These are phyloP conservation scores for Jacaranda copaia DNA, from an alignment of 257 asterid genomes.

Conservation along the genomic window DNA sequence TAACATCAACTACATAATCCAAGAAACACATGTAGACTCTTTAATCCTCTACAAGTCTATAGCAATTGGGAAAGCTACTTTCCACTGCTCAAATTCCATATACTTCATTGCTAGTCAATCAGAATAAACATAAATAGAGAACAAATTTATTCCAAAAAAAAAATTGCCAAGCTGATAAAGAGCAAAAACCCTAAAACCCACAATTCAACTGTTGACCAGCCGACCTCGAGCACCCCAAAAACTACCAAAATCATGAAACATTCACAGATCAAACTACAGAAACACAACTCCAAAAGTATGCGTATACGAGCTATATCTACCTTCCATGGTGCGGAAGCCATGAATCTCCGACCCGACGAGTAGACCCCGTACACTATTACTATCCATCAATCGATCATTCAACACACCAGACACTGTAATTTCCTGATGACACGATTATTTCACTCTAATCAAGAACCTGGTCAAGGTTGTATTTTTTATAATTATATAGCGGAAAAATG, in stretches of 20 bases:
- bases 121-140: not conserved
- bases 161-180: not conserved
- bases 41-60: conserved; percentile 21
- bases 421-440: not conserved
- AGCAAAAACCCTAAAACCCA: conserved; percentile 35
- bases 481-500: not conserved
- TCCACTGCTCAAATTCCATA: not conserved
- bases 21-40: conserved; percentile 18
- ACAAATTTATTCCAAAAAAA: no score
- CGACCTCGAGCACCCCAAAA: conserved; percentile 7
- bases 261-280: conserved; percentile 20
- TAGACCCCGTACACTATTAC: conserved; percentile 41
- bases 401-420: conserved; percentile 23
- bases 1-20: not conserved
- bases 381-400: conserved; percentile 59
- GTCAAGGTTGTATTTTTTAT: not conserved
- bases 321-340: conserved; percentile 86
- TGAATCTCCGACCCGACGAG: conserved; percentile 82
- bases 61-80: not conserved
- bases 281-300: conserved; percentile 20
- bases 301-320: conserved; percentile 42
- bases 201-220: conserved; percentile 34
- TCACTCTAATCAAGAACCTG: conserved; percentile 15
- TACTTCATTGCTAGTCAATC: conserved; percentile 22
- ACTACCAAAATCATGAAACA: conserved; percentile 10